Evolutionary conservation across 1,284 basidiomycete species (phyloP).

Genomic region (Ganoderma multipileum): DNA sequence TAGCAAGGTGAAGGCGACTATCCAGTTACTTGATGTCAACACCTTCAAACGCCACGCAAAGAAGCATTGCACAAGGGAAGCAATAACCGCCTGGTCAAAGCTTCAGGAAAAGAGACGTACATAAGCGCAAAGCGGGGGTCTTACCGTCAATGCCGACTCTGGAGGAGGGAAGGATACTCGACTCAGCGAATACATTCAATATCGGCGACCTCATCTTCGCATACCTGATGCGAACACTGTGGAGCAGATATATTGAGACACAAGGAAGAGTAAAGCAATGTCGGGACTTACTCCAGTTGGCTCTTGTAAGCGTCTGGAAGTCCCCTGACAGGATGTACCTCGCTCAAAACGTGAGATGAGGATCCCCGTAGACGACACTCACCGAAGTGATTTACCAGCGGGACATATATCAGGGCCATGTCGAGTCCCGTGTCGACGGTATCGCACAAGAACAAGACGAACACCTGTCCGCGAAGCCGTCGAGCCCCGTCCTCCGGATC

Average conservation of each 20-base stretch:
- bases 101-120: background rate
- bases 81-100: slow-evolving; percentile 42
- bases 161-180: background rate
- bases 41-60: slow-evolving; percentile 45
- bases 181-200: background rate
- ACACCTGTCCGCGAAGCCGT: background rate
- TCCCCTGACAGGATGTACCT: background rate
- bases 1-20: slow-evolving; percentile 3
- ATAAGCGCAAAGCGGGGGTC: background rate
- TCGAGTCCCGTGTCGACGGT: slow-evolving; percentile 40
- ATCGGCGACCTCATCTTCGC: background rate
- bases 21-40: slow-evolving; percentile 17
- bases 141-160: background rate
- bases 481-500: background rate
- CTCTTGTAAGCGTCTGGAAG: background rate
- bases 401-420: slow-evolving; percentile 39
- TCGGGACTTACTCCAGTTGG: background rate
- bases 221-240: background rate
- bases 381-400: slow-evolving; percentile 33
- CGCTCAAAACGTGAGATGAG: background rate
- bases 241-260: background rate
- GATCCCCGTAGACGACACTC: background rate
- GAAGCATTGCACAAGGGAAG: slow-evolving; percentile 43
- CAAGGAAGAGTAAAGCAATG: background rate
- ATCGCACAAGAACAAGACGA: slow-evolving; percentile 40